Conservation (phyloP, 2,329 filamentous ascomycete genomes). For the Alternaria postmessia region DNA sequence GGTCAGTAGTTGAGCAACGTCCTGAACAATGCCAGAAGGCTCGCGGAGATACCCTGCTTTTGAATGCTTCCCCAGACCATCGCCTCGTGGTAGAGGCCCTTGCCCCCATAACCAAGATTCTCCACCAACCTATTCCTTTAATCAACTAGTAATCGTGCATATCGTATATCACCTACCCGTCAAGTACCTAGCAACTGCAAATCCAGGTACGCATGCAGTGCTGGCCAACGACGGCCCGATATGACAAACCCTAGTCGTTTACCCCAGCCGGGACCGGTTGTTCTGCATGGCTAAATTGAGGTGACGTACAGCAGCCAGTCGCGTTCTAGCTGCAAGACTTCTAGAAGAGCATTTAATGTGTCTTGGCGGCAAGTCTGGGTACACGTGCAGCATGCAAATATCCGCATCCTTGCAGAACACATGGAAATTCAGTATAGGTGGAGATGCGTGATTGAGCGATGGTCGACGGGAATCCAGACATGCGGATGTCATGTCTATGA, state of each 20-base stretch:
- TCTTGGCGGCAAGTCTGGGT: slow-evolving; percentile 19
- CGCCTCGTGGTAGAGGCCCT: slow-evolving; percentile 14
- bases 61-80: slow-evolving; percentile 11
- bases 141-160: slow-evolving; percentile 25
- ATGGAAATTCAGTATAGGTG: background rate
- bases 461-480: slow-evolving; percentile 6
- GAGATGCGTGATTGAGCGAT: slow-evolving; percentile 14
- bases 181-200: background rate
- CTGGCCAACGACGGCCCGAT: slow-evolving; percentile 29
- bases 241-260: slow-evolving; percentile 22
- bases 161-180: slow-evolving; percentile 10
- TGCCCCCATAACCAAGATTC: slow-evolving; percentile 9
- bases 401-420: slow-evolving; percentile 5
- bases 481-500: background rate
- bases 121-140: slow-evolving; percentile 26
- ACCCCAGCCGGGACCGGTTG: slow-evolving; percentile 32
- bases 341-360: slow-evolving; percentile 22
- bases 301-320: slow-evolving; percentile 13
- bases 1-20: slow-evolving; percentile 13
- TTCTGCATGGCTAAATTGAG: slow-evolving; percentile 42
- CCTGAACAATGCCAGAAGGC: slow-evolving; percentile 11
- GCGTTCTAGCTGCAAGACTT: slow-evolving; percentile 18
- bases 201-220: slow-evolving; percentile 17
- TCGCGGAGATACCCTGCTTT: slow-evolving; percentile 23
- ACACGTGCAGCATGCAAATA: slow-evolving; percentile 10